Evolutionary conservation across 352 stramenopile species (phyloP), one percentile per base, ranked within the genome.

Genomic region (Pythium myriotylum): DNA sequence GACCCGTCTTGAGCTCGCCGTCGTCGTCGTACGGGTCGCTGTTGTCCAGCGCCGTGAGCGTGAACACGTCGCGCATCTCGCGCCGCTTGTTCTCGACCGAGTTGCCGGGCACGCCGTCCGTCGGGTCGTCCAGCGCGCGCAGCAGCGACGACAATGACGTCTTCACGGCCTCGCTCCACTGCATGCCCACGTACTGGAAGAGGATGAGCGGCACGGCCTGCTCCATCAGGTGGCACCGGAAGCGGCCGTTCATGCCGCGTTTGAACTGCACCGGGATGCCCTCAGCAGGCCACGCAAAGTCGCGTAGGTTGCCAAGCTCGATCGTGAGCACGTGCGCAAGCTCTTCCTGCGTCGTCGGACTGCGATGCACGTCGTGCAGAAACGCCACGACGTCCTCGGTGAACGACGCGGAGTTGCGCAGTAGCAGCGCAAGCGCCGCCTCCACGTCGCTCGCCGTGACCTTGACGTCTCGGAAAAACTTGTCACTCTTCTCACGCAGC

Each of bases 271-370:
- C 75, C 1, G 22, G 32, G 13, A 84, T 62, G n/a, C 75, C 75
- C 3, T 59, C 43, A 24, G 55, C 53, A 6, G 70, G 59, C 72
- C 75, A 84, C 23, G 22, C 39, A 64, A 77, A 84, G 27, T 81
- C 75, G 3, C 33, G 46, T 35, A 79, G 33, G 47, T 84, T 81
- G 55, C 69, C 74, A 24, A 84, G 24, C 50, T 84, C 63, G 35
- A 84, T 84, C 14, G 72, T 84, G 20, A 84, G 59, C 23, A 84
- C 75, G 24, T 81, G 61, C 0, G 72, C 65, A 26, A 81, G 65
- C 57, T 84, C 72, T 22, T 67, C 59, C 26, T 79, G 67, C 41
- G 77, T 74, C 33, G 65, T 32, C 6, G 59, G 45, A 57, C 72
- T 79, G 37, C 65, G 37, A 27, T 67, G 54, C 19, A 71, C 70